Conservation (phyloP, 345 rosid species). For the Barbarea vulgaris region DNA sequence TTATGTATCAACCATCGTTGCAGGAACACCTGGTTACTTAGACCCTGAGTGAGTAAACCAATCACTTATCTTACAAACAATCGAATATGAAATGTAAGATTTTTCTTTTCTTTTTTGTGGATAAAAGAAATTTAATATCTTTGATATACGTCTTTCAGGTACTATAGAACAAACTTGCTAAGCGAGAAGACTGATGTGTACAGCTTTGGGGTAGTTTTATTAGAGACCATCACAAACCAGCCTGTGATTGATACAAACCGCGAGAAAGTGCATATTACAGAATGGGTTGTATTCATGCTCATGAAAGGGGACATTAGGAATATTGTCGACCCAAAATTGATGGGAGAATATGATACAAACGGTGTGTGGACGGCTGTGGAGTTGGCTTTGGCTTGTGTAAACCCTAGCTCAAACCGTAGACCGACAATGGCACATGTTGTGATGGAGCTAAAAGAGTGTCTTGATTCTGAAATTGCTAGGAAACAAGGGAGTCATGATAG, state of each 20-base stretch:
- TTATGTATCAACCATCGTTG: constrained; percentile 45
- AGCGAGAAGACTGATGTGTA: constrained; percentile 52
- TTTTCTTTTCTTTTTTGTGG: neutral
- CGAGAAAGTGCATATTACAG: constrained; percentile 28
- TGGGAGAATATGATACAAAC: constrained; percentile 40
- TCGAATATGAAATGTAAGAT: neutral
- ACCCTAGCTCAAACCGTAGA: constrained; percentile 34
- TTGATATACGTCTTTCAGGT: constrained; percentile 23
- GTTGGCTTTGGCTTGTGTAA: constrained; percentile 53
- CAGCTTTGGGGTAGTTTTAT: constrained; percentile 52
- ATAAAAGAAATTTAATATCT: neutral
- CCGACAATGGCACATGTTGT: constrained; percentile 47
- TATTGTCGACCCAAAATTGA: constrained; percentile 46
- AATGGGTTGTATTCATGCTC: constrained; percentile 44
- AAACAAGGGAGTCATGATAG: constrained; percentile 27
- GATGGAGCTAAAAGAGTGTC: constrained; percentile 45
- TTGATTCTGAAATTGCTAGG: constrained; percentile 40
- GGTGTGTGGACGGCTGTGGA: constrained; percentile 55
- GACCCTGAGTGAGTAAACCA: constrained; percentile 54
- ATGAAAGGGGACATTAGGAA: constrained; percentile 45
- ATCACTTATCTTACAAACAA: neutral
- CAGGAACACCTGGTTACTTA: constrained; percentile 59
- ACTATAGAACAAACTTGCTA: constrained; percentile 35
- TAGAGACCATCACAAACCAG: constrained; percentile 46
- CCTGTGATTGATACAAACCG: constrained; percentile 25